Evolutionary conservation across 805 yeast species (phyloP), one percentile per base, ranked within the genome.

Genomic region (Yarrowia keelungensis): DNA sequence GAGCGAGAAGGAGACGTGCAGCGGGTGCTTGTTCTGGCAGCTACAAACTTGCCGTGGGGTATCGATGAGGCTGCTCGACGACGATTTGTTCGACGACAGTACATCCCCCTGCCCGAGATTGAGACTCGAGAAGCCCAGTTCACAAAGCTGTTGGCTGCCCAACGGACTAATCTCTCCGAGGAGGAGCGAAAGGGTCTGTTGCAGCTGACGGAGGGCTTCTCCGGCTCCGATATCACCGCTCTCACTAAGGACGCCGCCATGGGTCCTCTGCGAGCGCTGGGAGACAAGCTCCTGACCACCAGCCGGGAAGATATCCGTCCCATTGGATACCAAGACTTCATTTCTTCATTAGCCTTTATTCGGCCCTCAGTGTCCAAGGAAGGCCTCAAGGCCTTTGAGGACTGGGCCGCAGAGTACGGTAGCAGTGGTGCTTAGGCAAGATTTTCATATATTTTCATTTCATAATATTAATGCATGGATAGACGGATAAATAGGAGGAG

Each of bases 51-150:
- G 71, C 99, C 99, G 0, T 94, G 99, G 99, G 89, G 92, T 1
- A 92, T 91, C 70, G 99, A 94, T 78, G 98, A 95, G 75, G 98
- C 98, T 2, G 98, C 98, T 0, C 82, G 98, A 74, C 85, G 98
- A 76, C 83, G 98, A 71, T 94, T 94, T 79, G 97, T 91, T 8
- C 85, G 96, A 74, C 82, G 98, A 65, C 96, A 91, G 75, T 93
- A 95, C 78, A 93, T 95, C 68, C 98, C 98, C 4, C 81, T 95
- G 56, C 98, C 99, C 0, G 98, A 93, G 75, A 84, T 81, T 32
- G 93, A 89, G 72, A 92, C 98, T 1, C 81, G 98, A 69, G 79
- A 82, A 64, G 84, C 85, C 4, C 98, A 94, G 75, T 80, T 94
- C 22, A 76, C 79, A 66, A 89, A 87, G 74, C 83, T 94, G 61